These are phyloP conservation scores for Marchantia paleacea DNA, from an alignment of 225 moss, liverwort and hornwort genomes.

Conservation along the genomic window DNA sequence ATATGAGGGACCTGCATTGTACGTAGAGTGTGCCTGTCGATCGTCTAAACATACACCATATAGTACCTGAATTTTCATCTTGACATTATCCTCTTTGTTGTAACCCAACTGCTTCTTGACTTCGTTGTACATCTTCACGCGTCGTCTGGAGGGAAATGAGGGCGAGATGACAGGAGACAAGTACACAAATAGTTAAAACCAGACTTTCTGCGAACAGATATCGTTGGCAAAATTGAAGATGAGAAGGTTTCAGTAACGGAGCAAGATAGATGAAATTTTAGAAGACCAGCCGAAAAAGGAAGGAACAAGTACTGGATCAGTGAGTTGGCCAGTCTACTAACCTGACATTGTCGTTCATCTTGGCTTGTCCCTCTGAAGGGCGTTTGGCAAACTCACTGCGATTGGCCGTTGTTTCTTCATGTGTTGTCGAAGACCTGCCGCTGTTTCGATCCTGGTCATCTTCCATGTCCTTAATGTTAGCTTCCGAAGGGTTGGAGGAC, in stretches of 20 bases:
- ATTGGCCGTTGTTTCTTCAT: background rate
- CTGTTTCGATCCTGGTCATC: background rate
- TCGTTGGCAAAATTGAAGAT: background rate
- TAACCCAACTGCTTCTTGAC: slow-evolving; percentile 22
- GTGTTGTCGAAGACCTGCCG: background rate
- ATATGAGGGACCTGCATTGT: background rate
- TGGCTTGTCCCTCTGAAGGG: slow-evolving; percentile 6
- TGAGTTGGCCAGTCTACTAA: background rate
- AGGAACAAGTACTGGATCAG: background rate
- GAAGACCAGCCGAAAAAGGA: background rate
- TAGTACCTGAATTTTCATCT: slow-evolving; percentile 21
- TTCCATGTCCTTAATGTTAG: background rate
- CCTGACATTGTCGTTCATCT: background rate
- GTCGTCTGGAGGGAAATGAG: slow-evolving; percentile 5
- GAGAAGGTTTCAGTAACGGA: background rate
- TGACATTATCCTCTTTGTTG: slow-evolving; percentile 24
- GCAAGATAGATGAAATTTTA: background rate
- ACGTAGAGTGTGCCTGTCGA: background rate
- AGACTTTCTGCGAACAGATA: background rate
- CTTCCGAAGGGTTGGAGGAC: slow-evolving; percentile 4
- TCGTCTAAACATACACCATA: background rate
- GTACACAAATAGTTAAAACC: background rate
- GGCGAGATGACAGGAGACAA: background rate
- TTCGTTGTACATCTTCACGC: slow-evolving; percentile 20
- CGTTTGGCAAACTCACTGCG: background rate